Evolutionary conservation across 257 asterid species (phyloP), one percentile per base, ranked within the genome.

Genomic region (Lycium barbarum): DNA sequence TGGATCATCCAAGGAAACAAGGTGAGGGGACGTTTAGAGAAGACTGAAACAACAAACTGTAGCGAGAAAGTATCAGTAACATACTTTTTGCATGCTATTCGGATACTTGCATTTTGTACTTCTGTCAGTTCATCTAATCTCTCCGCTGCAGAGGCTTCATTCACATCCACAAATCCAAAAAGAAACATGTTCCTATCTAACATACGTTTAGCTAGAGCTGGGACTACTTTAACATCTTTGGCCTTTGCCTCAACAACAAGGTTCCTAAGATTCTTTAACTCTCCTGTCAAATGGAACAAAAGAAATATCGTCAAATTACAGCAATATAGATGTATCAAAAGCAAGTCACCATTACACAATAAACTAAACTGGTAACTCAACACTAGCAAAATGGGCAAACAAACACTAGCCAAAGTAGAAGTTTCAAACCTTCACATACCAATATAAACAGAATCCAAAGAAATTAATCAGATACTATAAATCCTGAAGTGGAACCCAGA

Each of bases 181-280:
- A 96, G 97, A 89, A 95, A 95, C 89, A 91, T 85, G 87, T 92
- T 93, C 66, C 81, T 92, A 72, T 93, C 94, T 38, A 94, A 84
- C 98, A 97, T 95, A 79, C 85, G 86, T 83, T 91, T 95, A 87
- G 94, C 88, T 84, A 95, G 83, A 87, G 88, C 87, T 83, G 91
- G 83, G 68, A 89, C 96, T 62, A 91, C 91, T 82, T 88, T 85
- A 84, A 91, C 86, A 9, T 88, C 88, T 26, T 59, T 84, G 66
- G 76, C 80, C 93, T 95, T 94, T 70, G 97, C 93, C 54, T 93
- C 93, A 66, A 84, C 3, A 7, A 85, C 92, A 38, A 94, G 91
- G 78, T 80, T 86, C 87, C 86, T 88, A 55, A 97, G 91, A 86
- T 85, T 88, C 87, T 91, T 91, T 87, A 95, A 78, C 87, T 94